Percentiles rank a stretch among this genome's conserved stretches.
These are phyloP conservation scores for Nepenthes gracilis DNA, from an alignment of 148 eudicot genomes.

Conservation along the genomic window DNA sequence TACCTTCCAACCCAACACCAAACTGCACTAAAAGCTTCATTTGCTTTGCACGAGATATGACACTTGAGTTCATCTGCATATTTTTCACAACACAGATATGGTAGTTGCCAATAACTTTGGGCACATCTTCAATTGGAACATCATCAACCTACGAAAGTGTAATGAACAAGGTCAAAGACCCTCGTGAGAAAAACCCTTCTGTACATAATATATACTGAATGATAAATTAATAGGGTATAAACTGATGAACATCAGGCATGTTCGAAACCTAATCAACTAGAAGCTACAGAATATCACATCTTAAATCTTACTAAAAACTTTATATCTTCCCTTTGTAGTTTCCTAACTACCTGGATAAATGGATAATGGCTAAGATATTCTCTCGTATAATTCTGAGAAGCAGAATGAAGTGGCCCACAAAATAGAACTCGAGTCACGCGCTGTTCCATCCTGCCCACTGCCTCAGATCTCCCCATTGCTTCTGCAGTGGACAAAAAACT, in stretches of 20 bases:
- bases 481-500: neutral
- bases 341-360: slow-evolving; percentile 47
- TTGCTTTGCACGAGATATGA: slow-evolving; percentile 58
- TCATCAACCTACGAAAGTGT: slow-evolving; percentile 67
- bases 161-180: slow-evolving; percentile 1
- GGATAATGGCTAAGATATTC: slow-evolving; percentile 55
- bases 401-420: slow-evolving; percentile 70
- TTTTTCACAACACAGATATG: slow-evolving; percentile 64
- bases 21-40: slow-evolving; percentile 91
- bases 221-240: too few relatives aligned
- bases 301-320: too few relatives aligned
- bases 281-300: too few relatives aligned
- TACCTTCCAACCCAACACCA: slow-evolving; percentile 96
- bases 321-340: too few relatives aligned
- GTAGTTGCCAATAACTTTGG: slow-evolving; percentile 63
- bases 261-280: too few relatives aligned
- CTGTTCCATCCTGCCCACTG: slow-evolving; percentile 17
- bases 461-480: slow-evolving; percentile 11
- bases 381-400: slow-evolving; percentile 58
- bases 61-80: slow-evolving; percentile 41
- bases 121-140: slow-evolving; percentile 43
- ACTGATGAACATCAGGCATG: too few relatives aligned
- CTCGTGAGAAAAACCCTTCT: neutral
- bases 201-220: neutral
- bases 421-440: slow-evolving; percentile 51